Percentiles rank a stretch among this genome's conserved stretches.
phyloP scores from a whole-genome alignment of 345 rosid species.

The Iberis pinnata region DNA sequence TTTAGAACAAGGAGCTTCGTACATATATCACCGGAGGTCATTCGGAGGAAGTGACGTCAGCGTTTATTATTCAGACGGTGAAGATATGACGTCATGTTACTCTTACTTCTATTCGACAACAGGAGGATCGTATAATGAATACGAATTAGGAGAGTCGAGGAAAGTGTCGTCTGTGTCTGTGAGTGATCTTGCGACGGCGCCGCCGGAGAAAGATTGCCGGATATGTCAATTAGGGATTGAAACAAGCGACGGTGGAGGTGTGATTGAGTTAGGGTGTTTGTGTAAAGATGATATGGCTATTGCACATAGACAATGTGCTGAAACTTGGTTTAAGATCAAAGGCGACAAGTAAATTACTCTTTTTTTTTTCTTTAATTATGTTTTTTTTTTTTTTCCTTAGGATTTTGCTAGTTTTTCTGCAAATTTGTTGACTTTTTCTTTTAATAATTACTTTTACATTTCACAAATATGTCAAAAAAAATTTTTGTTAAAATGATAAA shows the following conservation, averaged over 20 bases:
- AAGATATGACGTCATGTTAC: conserved; percentile 58
- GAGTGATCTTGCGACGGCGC: too few relatives aligned
- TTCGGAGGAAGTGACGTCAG: conserved; percentile 32
- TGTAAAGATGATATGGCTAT: conserved; percentile 91
- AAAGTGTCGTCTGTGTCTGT: conserved; percentile 41
- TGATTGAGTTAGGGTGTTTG: conserved; percentile 78
- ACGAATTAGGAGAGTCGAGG: conserved; percentile 30
- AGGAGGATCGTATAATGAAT: conserved; percentile 52
- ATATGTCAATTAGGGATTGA: conserved; percentile 88
- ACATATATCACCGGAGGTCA: conserved; percentile 29
- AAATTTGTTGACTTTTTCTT: too few relatives aligned
- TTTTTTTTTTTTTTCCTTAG: neutral
- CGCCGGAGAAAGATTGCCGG: conserved; percentile 58
- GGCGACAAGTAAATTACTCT: conserved; percentile 53
- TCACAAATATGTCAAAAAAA: too few relatives aligned
- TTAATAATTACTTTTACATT: too few relatives aligned
- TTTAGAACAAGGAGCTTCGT: conserved; percentile 51
- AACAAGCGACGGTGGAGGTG: conserved; percentile 50
- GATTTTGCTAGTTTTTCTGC: too few relatives aligned
- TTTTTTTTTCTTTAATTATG: neutral
- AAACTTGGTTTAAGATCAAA: conserved; percentile 93
- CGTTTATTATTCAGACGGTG: conserved; percentile 73
- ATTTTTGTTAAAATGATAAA: too few relatives aligned
- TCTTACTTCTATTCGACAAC: conserved; percentile 81
- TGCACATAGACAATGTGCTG: conserved; percentile 95